Conservation (phyloP, 2,329 filamentous ascomycete species). For the Simplicillium aogashimaense region DNA sequence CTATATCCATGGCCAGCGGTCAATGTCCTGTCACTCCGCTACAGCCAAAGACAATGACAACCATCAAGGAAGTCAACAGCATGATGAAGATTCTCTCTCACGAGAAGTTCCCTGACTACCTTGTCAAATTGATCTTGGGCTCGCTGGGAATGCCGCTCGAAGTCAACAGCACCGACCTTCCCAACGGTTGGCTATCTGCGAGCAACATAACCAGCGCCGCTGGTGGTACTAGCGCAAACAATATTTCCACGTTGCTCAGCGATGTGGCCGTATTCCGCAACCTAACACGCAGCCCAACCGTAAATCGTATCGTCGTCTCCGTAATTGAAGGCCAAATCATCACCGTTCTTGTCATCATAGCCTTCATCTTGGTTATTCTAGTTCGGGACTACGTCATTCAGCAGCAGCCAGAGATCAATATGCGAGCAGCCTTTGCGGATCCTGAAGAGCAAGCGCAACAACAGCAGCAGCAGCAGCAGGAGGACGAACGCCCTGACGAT, state of each 20-base stretch:
- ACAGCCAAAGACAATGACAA: neutral
- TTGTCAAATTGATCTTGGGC: neutral
- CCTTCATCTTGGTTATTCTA: slow-evolving; percentile 92
- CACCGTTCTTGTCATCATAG: slow-evolving; percentile 80
- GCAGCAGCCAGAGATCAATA: slow-evolving; percentile 87
- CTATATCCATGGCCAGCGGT: neutral
- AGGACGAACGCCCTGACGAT: neutral
- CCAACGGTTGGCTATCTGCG: neutral
- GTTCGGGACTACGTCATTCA: slow-evolving; percentile 98
- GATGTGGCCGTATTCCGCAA: slow-evolving; percentile 45
- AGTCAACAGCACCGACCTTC: neutral
- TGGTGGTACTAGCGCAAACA: neutral
- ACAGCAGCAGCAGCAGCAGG: neutral
- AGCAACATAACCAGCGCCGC: neutral
- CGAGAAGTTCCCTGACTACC: neutral
- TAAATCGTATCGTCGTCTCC: slow-evolving; percentile 75
- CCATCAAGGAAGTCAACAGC: neutral
- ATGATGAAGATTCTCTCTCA: neutral
- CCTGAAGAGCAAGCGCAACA: slow-evolving; percentile 5
- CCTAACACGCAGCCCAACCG: slow-evolving; percentile 55
- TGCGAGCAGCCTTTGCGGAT: slow-evolving; percentile 56
- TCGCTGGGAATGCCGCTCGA: neutral
- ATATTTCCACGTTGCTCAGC: slow-evolving; percentile 1
- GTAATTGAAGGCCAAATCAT: slow-evolving; percentile 90
- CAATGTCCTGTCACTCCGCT: slow-evolving; percentile 3